Evolutionary conservation across 192 early-diverging fungal genomes (phyloP).

Genomic region (Coemansia reversa): DNA sequence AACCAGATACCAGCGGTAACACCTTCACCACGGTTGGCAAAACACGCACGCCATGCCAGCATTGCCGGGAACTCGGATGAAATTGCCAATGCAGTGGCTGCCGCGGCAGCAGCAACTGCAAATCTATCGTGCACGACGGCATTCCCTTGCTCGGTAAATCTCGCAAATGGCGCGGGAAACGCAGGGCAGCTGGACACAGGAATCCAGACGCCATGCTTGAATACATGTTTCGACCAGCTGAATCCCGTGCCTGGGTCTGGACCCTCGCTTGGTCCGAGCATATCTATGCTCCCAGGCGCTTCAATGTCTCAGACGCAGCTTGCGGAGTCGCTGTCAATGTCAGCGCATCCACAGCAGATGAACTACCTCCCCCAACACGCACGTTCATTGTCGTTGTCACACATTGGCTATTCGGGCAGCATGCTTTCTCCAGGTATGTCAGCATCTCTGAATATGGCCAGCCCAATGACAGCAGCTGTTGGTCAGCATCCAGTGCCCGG

Average conservation of each 20-base stretch:
- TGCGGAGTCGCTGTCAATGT: conserved; percentile 13
- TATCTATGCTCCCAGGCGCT: conserved; percentile 21
- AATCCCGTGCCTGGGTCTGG: conserved; percentile 13
- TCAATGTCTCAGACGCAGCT: conserved; percentile 17
- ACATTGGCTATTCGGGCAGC: conserved; percentile 13
- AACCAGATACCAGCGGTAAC: neutral
- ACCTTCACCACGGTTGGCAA: conserved; percentile 11
- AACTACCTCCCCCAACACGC: conserved; percentile 11
- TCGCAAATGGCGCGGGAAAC: neutral
- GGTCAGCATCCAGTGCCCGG: conserved; percentile 16
- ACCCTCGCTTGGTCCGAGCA: conserved; percentile 18
- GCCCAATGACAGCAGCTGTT: conserved; percentile 22
- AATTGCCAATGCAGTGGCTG: conserved; percentile 11
- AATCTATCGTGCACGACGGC: conserved; percentile 24
- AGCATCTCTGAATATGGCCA: conserved; percentile 21
- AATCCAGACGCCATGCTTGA: conserved; percentile 12
- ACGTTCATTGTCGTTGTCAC: conserved; percentile 31
- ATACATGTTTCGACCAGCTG: conserved; percentile 30
- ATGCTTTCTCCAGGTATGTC: conserved; percentile 8
- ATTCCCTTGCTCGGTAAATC: conserved; percentile 20
- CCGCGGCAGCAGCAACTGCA: conserved; percentile 27
- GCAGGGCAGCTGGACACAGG: neutral
- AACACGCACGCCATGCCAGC: conserved; percentile 40
- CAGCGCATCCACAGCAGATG: conserved; percentile 9
- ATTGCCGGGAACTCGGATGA: conserved; percentile 6